Percentiles rank a stretch among this genome's conserved stretches.
These are phyloP conservation scores for Plectranthus barbatus DNA, from an alignment of 257 asterid genomes.

Conservation along the genomic window DNA sequence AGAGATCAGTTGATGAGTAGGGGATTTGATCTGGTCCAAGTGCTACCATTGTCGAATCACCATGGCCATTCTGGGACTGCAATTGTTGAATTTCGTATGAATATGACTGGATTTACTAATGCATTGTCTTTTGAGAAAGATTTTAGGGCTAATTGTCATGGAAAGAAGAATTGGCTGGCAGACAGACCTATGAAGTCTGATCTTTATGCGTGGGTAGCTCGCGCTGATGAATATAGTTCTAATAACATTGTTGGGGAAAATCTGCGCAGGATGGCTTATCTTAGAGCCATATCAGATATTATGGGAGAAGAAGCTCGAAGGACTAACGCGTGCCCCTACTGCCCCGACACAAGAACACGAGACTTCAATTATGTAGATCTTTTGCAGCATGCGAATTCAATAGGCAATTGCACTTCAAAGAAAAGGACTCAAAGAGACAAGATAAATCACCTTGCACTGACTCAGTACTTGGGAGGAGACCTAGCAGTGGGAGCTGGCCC, in stretches of 20 bases:
- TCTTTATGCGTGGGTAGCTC: constrained; percentile 70
- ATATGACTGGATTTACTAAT: constrained; percentile 56
- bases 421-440: constrained; percentile 34
- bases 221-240: constrained; percentile 22
- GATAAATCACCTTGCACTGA: constrained; percentile 12
- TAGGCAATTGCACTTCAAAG: constrained; percentile 46
- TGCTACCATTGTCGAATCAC: constrained; percentile 59
- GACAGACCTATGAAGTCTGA: constrained; percentile 24
- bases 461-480: constrained; percentile 37
- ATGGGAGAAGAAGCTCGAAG: constrained; percentile 21
- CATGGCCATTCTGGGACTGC: constrained; percentile 71
- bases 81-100: constrained; percentile 51
- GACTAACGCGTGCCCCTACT: constrained; percentile 49
- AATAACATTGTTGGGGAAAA: constrained; percentile 3
- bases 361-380: constrained; percentile 52
- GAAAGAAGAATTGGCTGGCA: constrained; percentile 51
- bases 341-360: constrained; percentile 55
- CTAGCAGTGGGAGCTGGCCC: constrained; percentile 22
- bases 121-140: constrained; percentile 25
- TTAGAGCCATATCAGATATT: constrained; percentile 11
- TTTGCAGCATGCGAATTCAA: constrained; percentile 58
- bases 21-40: constrained; percentile 59
- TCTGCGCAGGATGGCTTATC: constrained; percentile 6
- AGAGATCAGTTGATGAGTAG: constrained; percentile 38
- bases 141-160: constrained; percentile 44